These are phyloP conservation scores for Sporothrix inflata DNA, from an alignment of 2,329 filamentous ascomycete genomes.

Conservation along the genomic window DNA sequence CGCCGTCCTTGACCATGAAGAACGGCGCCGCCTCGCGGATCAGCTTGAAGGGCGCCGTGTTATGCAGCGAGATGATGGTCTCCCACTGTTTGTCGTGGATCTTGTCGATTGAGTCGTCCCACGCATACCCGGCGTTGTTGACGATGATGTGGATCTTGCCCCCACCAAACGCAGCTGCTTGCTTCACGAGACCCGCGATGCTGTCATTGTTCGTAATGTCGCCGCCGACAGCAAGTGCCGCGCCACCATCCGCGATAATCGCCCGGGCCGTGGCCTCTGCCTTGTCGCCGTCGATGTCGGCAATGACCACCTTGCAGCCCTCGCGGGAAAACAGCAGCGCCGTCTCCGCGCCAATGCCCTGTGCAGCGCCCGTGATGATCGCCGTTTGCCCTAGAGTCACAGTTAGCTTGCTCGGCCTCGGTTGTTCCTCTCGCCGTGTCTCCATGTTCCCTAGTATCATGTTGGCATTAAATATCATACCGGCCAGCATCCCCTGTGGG, in stretches of 20 bases:
- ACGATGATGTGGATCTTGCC: conserved; percentile 91
- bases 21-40: conserved; percentile 79
- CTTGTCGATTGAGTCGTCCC: conserved; percentile 92
- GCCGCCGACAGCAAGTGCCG: conserved; percentile 73
- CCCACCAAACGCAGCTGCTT: conserved; percentile 76
- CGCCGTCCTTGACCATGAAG: conserved; percentile 84
- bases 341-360: conserved; percentile 86
- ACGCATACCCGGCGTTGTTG: conserved; percentile 90
- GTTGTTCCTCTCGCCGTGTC: no score
- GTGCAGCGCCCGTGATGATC: conserved; percentile 84
- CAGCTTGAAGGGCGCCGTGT: conserved; percentile 83
- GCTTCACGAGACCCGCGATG: conserved; percentile 69
- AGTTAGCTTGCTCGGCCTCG: neutral
- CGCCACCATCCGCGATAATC: conserved; percentile 70
- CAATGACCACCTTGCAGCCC: conserved; percentile 80
- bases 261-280: conserved; percentile 65
- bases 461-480: neutral
- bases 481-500: neutral
- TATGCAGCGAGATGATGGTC: conserved; percentile 81
- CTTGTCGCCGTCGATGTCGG: conserved; percentile 81
- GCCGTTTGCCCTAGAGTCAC: conserved; percentile 62
- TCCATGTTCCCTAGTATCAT: neutral
- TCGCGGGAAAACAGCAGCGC: conserved; percentile 84
- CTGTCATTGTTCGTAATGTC: conserved; percentile 75
- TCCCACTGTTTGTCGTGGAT: conserved; percentile 92